Evolutionary conservation across 495 filamentous ascomycete genomes (phyloP), one percentile per base, ranked within the genome.

Genomic region (Podospora didyma): DNA sequence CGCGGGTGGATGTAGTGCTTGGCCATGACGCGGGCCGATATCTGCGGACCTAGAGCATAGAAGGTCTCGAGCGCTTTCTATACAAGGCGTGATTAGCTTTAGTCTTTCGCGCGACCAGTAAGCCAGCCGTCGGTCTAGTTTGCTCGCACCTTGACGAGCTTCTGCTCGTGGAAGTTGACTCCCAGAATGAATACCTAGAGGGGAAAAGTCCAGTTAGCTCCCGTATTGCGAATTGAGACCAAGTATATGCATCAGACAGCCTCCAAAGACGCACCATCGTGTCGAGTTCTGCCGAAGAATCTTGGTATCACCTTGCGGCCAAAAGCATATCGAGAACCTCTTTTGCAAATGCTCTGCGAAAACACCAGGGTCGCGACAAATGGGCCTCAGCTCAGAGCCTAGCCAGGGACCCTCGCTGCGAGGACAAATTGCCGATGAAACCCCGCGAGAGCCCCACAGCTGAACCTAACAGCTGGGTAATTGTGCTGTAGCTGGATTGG

Each of bases 11-110:
- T 95, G 67, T 83, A 82, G 73, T 89, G 86, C 63, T 89, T 91
- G 61, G 95, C 89, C 64, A 97, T 83, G 56, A 98, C 82, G 53
- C 86, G 85, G 12, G 78, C 72, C 41, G 88, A 87, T 17, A 83
- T 74, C 51, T 86, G 78, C 48, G 82, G 78, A 10, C 94, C 94
- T 59, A 97, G 82, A 50, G 89, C 92, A 74, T 96, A 97, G 84
- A 97, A 97, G 48, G 77, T 75, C 73, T 92, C 78, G 53, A 97
- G 87, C 14, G 88, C 85, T 81, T 87, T 89, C 90, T 96, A 67
- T 46, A 51, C 19, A 28, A 20, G 31, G 53, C 46, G 49, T n/a
- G 2, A 31, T 51, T 44, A 53, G 48, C 35, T 47, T 9, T 9
- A 31, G 9, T 31, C 26, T 9, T 9, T 31, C 26, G 26, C 9